These are phyloP conservation scores for Myrica gale DNA, from an alignment of 306 rosid genomes.

Conservation along the genomic window DNA sequence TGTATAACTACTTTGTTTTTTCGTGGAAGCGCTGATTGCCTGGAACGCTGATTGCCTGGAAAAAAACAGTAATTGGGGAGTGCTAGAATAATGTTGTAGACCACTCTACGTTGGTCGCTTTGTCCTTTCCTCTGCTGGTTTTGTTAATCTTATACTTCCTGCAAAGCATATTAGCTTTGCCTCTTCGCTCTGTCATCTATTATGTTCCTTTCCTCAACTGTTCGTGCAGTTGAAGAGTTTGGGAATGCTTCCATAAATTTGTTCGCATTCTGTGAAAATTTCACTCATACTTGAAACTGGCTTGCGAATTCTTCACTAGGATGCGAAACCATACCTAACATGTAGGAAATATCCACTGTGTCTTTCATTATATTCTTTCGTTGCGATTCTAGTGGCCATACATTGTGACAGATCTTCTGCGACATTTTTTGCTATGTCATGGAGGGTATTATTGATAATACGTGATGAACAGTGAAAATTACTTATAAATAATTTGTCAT, in stretches of 20 bases:
- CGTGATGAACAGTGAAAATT: conserved; percentile 9
- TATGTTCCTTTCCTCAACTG: conserved; percentile 22
- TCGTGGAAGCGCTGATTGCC: too few relatives aligned
- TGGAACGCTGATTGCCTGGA: too few relatives aligned
- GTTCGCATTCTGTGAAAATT: conserved; percentile 81
- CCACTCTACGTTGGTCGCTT: conserved; percentile 70
- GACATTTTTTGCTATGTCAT: conserved; percentile 1
- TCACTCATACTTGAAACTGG: conserved; percentile 85
- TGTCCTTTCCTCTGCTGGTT: conserved; percentile 18
- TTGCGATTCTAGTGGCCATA: conserved; percentile 10
- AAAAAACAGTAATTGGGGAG: too few relatives aligned
- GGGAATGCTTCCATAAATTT: conserved; percentile 81
- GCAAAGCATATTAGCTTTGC: conserved; percentile 16
- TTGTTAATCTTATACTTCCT: conserved; percentile 15
- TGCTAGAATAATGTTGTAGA: conserved; percentile 39
- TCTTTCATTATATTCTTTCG: conserved; percentile 10
- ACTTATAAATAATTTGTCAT: background rate
- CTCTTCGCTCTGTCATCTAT: conserved; percentile 22
- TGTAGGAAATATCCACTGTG: conserved; percentile 21
- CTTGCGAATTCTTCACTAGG: conserved; percentile 83
- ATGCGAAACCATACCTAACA: conserved; percentile 64
- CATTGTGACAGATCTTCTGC: conserved; percentile 19
- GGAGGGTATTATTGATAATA: conserved; percentile 15
- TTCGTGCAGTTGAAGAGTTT: conserved; percentile 70
- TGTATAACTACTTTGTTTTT: too few relatives aligned